Conservation (phyloP, 2,329 filamentous ascomycete species). For the Fusarium concolor region DNA sequence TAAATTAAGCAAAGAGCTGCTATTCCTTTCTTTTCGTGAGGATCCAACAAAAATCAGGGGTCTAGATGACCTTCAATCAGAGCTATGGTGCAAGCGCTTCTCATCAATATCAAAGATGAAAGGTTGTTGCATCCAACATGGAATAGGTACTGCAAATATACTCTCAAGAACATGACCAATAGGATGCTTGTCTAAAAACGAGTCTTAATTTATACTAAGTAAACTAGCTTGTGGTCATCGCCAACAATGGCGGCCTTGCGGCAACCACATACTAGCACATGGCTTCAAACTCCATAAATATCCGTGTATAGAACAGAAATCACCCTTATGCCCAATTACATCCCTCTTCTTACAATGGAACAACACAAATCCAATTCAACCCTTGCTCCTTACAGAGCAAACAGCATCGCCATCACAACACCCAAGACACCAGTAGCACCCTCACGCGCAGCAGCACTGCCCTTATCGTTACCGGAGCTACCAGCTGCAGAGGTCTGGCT, state of each 20-base stretch:
- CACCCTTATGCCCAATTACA: not conserved
- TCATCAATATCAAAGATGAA: not conserved
- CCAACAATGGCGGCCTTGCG: conserved; percentile 14
- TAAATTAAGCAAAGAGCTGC: not conserved
- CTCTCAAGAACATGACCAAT: not conserved
- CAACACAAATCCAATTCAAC: not conserved
- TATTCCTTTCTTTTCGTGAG: not conserved
- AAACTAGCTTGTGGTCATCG: not conserved
- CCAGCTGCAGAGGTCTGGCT: conserved; percentile 3
- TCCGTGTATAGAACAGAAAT: conserved; percentile 17
- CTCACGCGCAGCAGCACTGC: conserved; percentile 27
- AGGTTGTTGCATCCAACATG: not conserved
- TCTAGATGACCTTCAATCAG: not conserved
- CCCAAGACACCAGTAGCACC: conserved; percentile 42
- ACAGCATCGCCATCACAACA: conserved; percentile 45
- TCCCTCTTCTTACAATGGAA: conserved; percentile 10
- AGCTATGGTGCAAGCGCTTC: not conserved
- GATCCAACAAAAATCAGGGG: conserved; percentile 2
- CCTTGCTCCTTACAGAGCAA: conserved; percentile 44
- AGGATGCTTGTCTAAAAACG: no score
- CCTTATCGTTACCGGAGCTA: not conserved
- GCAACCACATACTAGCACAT: conserved; percentile 24
- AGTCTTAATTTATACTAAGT: not conserved
- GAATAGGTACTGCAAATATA: not conserved
- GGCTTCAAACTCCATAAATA: conserved; percentile 24